These are phyloP conservation scores for Trypanosoma avium DNA, from an alignment of 208 protist species.

Conservation along the genomic window DNA sequence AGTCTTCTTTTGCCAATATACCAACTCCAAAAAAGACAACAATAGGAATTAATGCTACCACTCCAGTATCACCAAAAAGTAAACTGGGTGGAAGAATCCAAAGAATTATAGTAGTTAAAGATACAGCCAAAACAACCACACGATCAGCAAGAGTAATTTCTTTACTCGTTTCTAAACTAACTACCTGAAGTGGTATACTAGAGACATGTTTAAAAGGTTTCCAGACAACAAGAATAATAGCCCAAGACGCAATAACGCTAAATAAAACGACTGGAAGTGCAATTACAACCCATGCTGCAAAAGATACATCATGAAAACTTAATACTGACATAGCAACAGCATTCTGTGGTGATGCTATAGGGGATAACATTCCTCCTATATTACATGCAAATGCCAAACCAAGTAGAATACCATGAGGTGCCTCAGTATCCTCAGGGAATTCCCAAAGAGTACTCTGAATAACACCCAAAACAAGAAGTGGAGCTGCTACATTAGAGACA, in stretches of 20 bases:
- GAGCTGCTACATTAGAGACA: slow-evolving; percentile 92
- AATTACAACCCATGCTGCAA: slow-evolving; percentile 81
- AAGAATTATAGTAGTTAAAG: slow-evolving; percentile 73
- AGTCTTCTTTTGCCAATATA: slow-evolving; percentile 91
- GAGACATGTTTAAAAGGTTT: slow-evolving; percentile 83
- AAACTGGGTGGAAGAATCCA: slow-evolving; percentile 82
- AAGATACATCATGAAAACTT: slow-evolving; percentile 77
- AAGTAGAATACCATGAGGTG: slow-evolving; percentile 85
- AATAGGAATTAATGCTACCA: slow-evolving; percentile 91
- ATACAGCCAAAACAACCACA: slow-evolving; percentile 69
- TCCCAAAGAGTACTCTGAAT: slow-evolving; percentile 87
- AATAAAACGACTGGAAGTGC: slow-evolving; percentile 80
- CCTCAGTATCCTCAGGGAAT: slow-evolving; percentile 79
- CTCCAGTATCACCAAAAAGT: slow-evolving; percentile 91
- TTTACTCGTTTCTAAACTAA: slow-evolving; percentile 53
- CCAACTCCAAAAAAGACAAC: slow-evolving; percentile 93
- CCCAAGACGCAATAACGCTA: slow-evolving; percentile 67
- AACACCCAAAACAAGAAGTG: slow-evolving; percentile 86
- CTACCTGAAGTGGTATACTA: slow-evolving; percentile 86
- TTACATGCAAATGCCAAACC: slow-evolving; percentile 94
- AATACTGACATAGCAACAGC: slow-evolving; percentile 87
- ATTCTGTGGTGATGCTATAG: slow-evolving; percentile 94
- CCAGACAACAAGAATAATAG: slow-evolving; percentile 80
- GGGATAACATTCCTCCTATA: slow-evolving; percentile 94
- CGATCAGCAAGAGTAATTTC: slow-evolving; percentile 52